Conservation (phyloP, 345 rosid species). For the Viola odorata region DNA sequence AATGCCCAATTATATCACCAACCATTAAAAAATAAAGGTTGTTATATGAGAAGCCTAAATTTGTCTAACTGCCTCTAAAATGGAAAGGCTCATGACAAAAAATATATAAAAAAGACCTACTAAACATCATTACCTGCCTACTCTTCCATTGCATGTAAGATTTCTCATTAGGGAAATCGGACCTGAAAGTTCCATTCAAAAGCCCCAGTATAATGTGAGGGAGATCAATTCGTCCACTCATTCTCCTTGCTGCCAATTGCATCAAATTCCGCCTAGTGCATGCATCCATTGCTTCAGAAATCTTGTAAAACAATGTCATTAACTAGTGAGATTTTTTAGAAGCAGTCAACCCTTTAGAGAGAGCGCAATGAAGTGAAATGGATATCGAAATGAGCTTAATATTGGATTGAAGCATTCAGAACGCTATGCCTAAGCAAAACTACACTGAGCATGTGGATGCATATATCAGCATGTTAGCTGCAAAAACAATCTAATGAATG, state of each 20-base stretch:
- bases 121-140: slow-evolving; percentile 58
- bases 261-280: slow-evolving; percentile 65
- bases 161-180: slow-evolving; percentile 77
- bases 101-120: no score
- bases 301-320: slow-evolving; percentile 37
- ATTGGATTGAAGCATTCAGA: neutral
- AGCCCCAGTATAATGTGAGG: slow-evolving; percentile 73
- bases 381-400: neutral
- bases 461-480: neutral
- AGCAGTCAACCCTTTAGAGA: slow-evolving; percentile 3
- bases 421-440: neutral
- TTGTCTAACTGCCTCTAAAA: no score
- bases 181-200: slow-evolving; percentile 69
- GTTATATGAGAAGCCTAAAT: no score
- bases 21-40: no score
- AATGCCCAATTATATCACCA: no score
- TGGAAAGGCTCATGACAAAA: no score
- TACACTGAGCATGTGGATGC: neutral
- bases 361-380: neutral
- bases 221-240: slow-evolving; percentile 61
- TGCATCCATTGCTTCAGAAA: slow-evolving; percentile 82
- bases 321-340: slow-evolving; percentile 15
- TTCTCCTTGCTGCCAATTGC: slow-evolving; percentile 51
- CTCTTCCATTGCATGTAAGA: slow-evolving; percentile 77
- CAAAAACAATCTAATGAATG: neutral